Base-by-base conservation (phyloP, 1,139 yeast species). In the Kurtzmaniella natalensis region DNA sequence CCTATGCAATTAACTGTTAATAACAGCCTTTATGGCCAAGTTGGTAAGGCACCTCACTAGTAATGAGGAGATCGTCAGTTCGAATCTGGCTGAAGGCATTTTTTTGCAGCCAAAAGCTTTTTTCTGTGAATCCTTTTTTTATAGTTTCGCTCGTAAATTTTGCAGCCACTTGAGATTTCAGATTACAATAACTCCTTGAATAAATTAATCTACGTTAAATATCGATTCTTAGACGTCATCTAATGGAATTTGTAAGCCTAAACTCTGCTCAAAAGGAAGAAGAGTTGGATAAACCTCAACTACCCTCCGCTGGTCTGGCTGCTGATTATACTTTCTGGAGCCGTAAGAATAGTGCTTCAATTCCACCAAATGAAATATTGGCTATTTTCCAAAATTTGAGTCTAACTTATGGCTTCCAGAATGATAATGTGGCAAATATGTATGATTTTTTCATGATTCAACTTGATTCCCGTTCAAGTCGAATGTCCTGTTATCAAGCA, bases 11-110 rank as follows among this genome's bases (percentile, higher is more conserved):
- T n/a, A n/a, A n/a, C n/a, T n/a, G n/a, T n/a, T n/a, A n/a, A n/a
- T n/a, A 23, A 14, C 3, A 18, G 57, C 58, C 58, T 54, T 51
- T 50, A 55, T 55, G 68, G 68, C 67, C 67, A 61, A 61, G 66
- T 61, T 61, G 68, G 68, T 61, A 62, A 62, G 68, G 68, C 68
- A 61, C 69, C 65, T 61, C 69, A 62, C 69, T 61, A 62, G 68
- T 62, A 62, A 62, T 62, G 69, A 61, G 65, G 69, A 61, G 69
- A 62, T 62, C 69, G 65, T 61, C 69, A 61, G 69, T 62, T 62
- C 69, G 64, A 62, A 53, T 59, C 64, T 59, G 64, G 60, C 61
- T 58, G 64, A 51, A 57, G 59, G 61, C 61, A 52, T 42, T 26
- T n/a, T 26, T 26, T 26, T 26, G 7, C 6, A 23, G n/a, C n/a